Evolutionary conservation across 1,284 basidiomycete species (phyloP), one percentile per base, ranked within the genome.

Genomic region (Cryptococcus floricola): DNA sequence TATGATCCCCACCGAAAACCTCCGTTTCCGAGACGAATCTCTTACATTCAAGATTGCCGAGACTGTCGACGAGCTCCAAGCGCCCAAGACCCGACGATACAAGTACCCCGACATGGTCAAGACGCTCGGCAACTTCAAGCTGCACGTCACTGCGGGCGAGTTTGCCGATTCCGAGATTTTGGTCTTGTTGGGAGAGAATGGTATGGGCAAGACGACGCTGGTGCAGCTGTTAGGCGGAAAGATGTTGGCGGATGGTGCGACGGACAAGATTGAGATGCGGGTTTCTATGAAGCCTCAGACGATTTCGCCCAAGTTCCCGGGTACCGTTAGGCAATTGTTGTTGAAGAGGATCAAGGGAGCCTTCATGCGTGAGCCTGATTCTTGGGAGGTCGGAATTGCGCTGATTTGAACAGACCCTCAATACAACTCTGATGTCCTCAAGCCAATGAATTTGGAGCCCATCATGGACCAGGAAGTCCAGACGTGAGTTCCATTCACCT

Each of bases 151-250:
- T 67, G 79, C 76, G 0, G 94, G 94, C 31, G 84, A 84, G 50
- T 97, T 96, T 78, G 91, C 92, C 16, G 92, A 97, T 74, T 95
- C 91, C 1, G 93, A 98, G 75, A 97, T 97, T 74, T 91, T 97
- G 64, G 93, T 98, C 73, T 89, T 97, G 86, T 81, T 97, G 38
- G 93, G 93, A 59, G 93, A 98, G 82, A 98, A 98, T 77, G 93
- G 93, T 53, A 98, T 91, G 10, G 93, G 93, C 47, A 98, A 98
- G 82, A 96, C 94, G 48, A 98, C 93, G 0, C 90, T 98, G 73
- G 90, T 98, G 58, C 88, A 92, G 62, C 80, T 98, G 53, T 82
- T 98, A 54, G 91, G 91, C 8, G 94, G 93, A 49, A 81, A 80
- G 70, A 86, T 92, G 62, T 84, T 82, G 23, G 92, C 94, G 8